phyloP scores from a whole-genome alignment of 352 stramenopile genomes.

The Phytophthora quininea region DNA sequence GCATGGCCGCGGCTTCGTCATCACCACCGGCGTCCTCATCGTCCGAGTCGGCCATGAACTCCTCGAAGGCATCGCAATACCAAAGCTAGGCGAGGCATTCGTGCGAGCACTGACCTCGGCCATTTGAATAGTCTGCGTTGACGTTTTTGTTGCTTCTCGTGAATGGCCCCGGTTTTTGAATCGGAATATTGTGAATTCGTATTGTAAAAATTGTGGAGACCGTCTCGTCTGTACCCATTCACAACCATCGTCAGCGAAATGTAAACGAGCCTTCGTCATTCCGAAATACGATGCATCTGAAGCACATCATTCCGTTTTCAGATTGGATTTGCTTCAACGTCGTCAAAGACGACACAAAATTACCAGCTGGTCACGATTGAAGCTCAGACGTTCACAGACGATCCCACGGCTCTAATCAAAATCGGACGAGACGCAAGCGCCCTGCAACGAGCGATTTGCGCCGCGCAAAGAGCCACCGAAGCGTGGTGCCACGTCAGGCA shows the following conservation, averaged over 20 bases:
- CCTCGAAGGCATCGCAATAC: slow-evolving; percentile 58
- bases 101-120: too few species aligned
- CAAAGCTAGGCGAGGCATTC: too few species aligned
- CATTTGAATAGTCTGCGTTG: too few species aligned
- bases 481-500: not conserved
- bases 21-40: slow-evolving; percentile 84
- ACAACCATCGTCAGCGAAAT: too few species aligned
- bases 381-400: not conserved
- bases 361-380: not conserved
- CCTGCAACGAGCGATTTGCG: not conserved
- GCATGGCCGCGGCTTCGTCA: slow-evolving; percentile 80
- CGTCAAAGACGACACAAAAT: not conserved
- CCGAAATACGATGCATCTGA: too few species aligned
- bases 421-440: not conserved
- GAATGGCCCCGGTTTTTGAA: too few species aligned
- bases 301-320: too few species aligned
- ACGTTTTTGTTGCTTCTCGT: too few species aligned
- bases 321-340: not conserved
- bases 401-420: not conserved
- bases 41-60: slow-evolving; percentile 85
- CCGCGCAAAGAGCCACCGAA: not conserved
- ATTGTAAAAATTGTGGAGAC: too few species aligned
- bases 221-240: too few species aligned
- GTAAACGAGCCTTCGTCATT: too few species aligned
- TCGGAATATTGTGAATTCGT: too few species aligned